Conservation (phyloP, 176 grass and related monocot genomes). For the Zea mays region Zm-B73-REFERENCE-NAM-5.0 NC_050096.1:38548501-38549000, state of each 20-base stretch:
- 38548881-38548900: background rate
- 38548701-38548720: slow-evolving; percentile 18
- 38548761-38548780: background rate
- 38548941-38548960: background rate
- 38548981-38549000: background rate
- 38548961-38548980: slow-evolving; percentile 17
- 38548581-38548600: slow-evolving; percentile 8
- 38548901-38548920: slow-evolving; percentile 2
- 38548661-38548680: slow-evolving; percentile 5
- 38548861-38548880: slow-evolving; percentile 41
- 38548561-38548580: slow-evolving; percentile 28
- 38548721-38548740: slow-evolving; percentile 3
- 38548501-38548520: slow-evolving; percentile 77
- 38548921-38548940: background rate
- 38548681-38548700: slow-evolving; percentile 32
- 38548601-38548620: slow-evolving; percentile 27
- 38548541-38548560: slow-evolving; percentile 66
- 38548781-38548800: slow-evolving; percentile 10
- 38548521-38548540: slow-evolving; percentile 97
- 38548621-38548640: slow-evolving; percentile 6
- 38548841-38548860: slow-evolving; percentile 92
- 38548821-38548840: slow-evolving; percentile 75
- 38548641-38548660: slow-evolving; percentile 16
- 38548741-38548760: slow-evolving; percentile 33
- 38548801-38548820: slow-evolving; percentile 82